Evolutionary conservation across 257 asterid species (phyloP).

Genomic region (Nyctanthes arbortristis): DNA sequence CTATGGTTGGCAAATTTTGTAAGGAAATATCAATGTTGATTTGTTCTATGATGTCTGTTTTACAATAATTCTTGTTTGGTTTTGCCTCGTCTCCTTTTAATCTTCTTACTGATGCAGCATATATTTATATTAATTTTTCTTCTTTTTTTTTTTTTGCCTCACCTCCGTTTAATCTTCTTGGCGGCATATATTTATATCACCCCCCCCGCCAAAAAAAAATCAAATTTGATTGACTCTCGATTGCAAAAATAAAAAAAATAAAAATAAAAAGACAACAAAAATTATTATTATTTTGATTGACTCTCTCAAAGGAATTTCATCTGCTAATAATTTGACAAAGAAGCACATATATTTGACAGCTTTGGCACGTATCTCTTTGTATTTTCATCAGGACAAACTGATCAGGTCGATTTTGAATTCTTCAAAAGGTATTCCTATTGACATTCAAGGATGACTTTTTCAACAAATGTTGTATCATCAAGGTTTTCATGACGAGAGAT

Average conservation of each 20-base stretch:
- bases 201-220: no score
- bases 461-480: no score
- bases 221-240: no score
- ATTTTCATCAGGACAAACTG: neutral
- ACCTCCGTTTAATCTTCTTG: no score
- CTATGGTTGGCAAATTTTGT: slow-evolving; percentile 6
- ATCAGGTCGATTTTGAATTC: neutral
- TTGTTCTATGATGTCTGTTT: neutral
- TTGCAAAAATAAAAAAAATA: no score
- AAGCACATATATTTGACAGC: slow-evolving; percentile 9
- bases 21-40: slow-evolving; percentile 12
- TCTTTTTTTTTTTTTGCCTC: neutral
- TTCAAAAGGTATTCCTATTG: no score
- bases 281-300: no score
- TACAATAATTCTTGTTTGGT: neutral
- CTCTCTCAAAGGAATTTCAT: neutral
- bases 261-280: no score
- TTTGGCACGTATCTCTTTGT: slow-evolving; percentile 1
- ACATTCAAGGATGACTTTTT: no score
- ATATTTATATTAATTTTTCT: neutral
- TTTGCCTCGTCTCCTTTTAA: neutral
- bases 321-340: slow-evolving; percentile 8
- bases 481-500: no score
- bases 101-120: neutral
- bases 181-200: no score